These are phyloP conservation scores for Gastrolobium bilobum DNA, from an alignment of 306 rosid species.

Conservation along the genomic window DNA sequence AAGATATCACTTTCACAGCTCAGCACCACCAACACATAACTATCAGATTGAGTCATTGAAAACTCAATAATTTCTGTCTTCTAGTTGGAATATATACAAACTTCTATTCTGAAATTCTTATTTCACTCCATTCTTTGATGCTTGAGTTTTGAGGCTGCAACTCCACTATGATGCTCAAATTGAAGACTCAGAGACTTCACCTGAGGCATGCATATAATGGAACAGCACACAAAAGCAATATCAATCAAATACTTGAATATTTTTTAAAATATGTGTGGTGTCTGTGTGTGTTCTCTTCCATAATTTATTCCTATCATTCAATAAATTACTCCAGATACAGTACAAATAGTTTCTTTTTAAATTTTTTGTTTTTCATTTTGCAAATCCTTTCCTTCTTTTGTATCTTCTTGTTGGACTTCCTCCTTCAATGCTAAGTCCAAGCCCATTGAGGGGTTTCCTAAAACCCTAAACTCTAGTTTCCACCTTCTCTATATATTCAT, in stretches of 20 bases:
- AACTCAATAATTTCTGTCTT: slow-evolving; percentile 31
- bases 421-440: too few species aligned
- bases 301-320: neutral
- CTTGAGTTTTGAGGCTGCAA: slow-evolving; percentile 38
- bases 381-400: neutral
- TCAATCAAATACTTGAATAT: slow-evolving; percentile 21
- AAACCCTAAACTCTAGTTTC: too few species aligned
- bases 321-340: neutral
- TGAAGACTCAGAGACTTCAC: neutral
- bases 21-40: slow-evolving; percentile 53
- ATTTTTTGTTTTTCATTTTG: neutral
- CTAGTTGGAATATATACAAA: slow-evolving; percentile 3
- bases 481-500: too few species aligned
- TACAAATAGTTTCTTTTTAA: neutral
- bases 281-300: neutral
- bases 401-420: too few species aligned
- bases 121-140: slow-evolving; percentile 10
- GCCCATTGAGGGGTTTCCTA: too few species aligned
- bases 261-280: neutral
- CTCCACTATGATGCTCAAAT: slow-evolving; percentile 11
- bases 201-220: slow-evolving; percentile 33
- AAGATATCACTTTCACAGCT: slow-evolving; percentile 53
- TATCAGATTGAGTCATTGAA: slow-evolving; percentile 12
- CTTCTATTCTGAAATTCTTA: slow-evolving; percentile 1
- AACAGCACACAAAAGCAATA: slow-evolving; percentile 42